These are phyloP conservation scores for Phytopythium ostracodes DNA, from an alignment of 352 stramenopile genomes.

Conservation along the genomic window DNA sequence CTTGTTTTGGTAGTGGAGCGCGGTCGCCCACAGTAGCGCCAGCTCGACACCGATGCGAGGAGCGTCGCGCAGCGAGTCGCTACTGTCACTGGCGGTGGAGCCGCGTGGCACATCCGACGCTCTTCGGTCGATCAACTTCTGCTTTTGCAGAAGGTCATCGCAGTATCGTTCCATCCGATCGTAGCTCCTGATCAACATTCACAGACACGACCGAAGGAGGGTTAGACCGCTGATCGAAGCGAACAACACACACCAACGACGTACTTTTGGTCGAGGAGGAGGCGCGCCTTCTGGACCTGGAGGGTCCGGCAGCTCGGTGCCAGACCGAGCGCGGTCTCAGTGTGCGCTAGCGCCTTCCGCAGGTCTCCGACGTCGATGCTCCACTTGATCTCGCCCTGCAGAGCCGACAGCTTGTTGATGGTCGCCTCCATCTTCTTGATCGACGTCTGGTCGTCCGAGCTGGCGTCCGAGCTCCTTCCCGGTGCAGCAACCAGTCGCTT, in stretches of 20 bases:
- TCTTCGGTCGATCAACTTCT: slow-evolving; percentile 21
- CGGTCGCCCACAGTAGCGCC: slow-evolving; percentile 40
- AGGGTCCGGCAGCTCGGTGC: slow-evolving; percentile 48
- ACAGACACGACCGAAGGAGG: background rate
- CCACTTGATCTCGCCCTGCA: slow-evolving; percentile 60
- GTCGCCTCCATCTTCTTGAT: slow-evolving; percentile 53
- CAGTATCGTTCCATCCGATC: slow-evolving; percentile 47
- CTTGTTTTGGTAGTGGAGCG: slow-evolving; percentile 78
- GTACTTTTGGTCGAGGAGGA: slow-evolving; percentile 68
- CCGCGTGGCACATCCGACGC: background rate
- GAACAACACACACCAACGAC: slow-evolving; percentile 8
- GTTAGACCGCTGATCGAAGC: slow-evolving; percentile 1
- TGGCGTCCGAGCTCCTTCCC: slow-evolving; percentile 13
- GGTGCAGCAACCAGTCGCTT: slow-evolving; percentile 29
- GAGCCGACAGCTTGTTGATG: slow-evolving; percentile 39
- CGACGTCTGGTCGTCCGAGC: slow-evolving; percentile 33
- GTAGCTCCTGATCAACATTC: slow-evolving; percentile 35
- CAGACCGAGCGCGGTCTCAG: slow-evolving; percentile 46
- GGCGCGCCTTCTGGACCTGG: slow-evolving; percentile 57
- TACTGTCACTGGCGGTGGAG: background rate
- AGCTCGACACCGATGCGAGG: slow-evolving; percentile 60
- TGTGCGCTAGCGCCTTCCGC: slow-evolving; percentile 35
- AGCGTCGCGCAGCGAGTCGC: slow-evolving; percentile 33
- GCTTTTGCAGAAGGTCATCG: slow-evolving; percentile 44
- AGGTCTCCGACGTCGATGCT: slow-evolving; percentile 44